phyloP scores from a whole-genome alignment of 2,329 filamentous ascomycete genomes.

The Diaporthe velutina region DNA sequence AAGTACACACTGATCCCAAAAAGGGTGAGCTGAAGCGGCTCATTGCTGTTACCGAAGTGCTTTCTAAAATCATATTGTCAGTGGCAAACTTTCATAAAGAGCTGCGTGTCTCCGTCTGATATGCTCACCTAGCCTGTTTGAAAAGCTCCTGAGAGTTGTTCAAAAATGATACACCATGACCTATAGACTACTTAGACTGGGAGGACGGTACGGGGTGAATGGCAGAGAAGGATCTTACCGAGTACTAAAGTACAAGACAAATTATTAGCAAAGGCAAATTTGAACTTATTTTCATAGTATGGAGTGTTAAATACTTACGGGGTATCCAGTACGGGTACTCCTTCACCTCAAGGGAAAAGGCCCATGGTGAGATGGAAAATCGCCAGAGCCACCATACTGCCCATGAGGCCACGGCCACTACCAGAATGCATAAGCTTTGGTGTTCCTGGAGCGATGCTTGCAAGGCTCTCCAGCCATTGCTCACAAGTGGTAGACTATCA shows the following conservation, averaged over 20 bases:
- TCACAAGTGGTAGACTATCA: too few relatives aligned
- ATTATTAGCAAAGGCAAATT: background rate
- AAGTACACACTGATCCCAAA: conserved; percentile 44
- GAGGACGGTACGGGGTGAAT: accelerated
- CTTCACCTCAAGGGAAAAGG: background rate
- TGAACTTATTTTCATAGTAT: too few relatives aligned
- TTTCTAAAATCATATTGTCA: background rate
- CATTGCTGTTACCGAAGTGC: conserved; percentile 12
- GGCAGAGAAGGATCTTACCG: background rate
- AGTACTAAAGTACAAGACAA: background rate
- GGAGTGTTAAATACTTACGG: background rate
- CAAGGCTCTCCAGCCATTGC: too few relatives aligned
- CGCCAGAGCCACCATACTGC: background rate
- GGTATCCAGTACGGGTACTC: background rate
- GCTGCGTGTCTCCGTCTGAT: too few relatives aligned
- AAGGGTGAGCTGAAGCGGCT: conserved; percentile 44
- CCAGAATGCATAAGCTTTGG: too few relatives aligned
- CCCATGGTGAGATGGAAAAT: background rate
- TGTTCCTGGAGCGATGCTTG: too few relatives aligned
- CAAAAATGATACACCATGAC: background rate
- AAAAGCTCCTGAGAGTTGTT: background rate
- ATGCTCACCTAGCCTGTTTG: background rate
- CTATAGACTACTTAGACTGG: background rate
- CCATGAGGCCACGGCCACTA: too few relatives aligned
- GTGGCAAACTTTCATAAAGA: too few relatives aligned